Base-by-base conservation (phyloP, 2,329 filamentous ascomycete genomes). In the Phymatotrichopsis omnivora region DNA sequence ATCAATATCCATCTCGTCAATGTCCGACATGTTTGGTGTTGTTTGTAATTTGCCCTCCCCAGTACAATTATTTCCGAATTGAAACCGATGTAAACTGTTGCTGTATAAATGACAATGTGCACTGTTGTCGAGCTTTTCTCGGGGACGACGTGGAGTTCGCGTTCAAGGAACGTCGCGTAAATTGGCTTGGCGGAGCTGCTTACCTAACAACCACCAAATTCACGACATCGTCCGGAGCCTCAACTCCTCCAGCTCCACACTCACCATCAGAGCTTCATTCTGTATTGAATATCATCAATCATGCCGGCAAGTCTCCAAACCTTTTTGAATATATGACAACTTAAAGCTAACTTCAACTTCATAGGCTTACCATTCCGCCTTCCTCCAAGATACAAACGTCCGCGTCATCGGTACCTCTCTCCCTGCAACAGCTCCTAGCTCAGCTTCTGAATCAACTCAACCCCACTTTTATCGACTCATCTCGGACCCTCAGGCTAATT, bases 1-100 rank as follows among this genome's bases (percentile, higher is more conserved):
- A 65, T 82, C 79, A 41, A 82, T 64, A 55, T 83, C 79, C 75
- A 84, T 82, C 53, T 77, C 75, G 65, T 82, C 78, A 50, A 65
- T 66, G 63, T 74, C 71, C 4, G 71, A 73, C 71, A 74, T 74
- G 49, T 5, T 62, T 56, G 14, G 14, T 16, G 33, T 23, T 19
- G 17, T 11, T 24, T 22, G 5, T 25, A 20, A 16, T 20, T 16
- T 29, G n/a, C n/a, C n/a, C n/a, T n/a, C n/a, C n/a, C n/a, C n/a
- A n/a, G n/a, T n/a, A n/a, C n/a, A n/a, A n/a, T n/a, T n/a, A n/a
- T n/a, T n/a, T n/a, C n/a, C n/a, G n/a, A 34, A 17, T 16, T 31
- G 7, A 28, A 7, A 33, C 32, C 23, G 23, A 29, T 41, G 14
- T 11, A 23, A 32, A 2, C 5, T 27, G 39, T 2, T 23, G 27